A percentile compares a stretch with the other conserved stretches of the same genome.
These are phyloP conservation scores for Podospora pseudopauciseta DNA, from an alignment of 495 filamentous ascomycete genomes.

Conservation along the genomic window DNA sequence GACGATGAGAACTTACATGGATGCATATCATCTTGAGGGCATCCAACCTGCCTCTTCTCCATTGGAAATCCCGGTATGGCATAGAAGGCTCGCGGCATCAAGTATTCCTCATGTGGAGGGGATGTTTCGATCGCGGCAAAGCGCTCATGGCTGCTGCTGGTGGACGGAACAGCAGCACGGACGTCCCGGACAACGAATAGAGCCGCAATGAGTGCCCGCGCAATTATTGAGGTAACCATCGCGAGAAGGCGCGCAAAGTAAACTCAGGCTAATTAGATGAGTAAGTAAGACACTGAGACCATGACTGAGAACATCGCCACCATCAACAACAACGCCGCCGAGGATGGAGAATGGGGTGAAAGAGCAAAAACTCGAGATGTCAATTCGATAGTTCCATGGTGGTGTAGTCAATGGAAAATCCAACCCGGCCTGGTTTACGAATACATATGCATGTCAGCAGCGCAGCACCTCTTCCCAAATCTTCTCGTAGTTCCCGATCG, in stretches of 20 bases:
- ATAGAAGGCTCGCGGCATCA: constrained; percentile 9
- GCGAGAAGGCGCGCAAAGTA: background rate
- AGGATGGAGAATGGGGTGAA: background rate
- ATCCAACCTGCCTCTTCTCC: background rate
- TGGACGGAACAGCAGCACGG: background rate
- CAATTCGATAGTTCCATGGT: background rate
- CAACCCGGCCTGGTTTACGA: background rate
- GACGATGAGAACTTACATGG: constrained; percentile 5
- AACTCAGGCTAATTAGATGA: background rate
- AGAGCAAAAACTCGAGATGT: background rate
- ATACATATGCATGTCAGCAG: background rate
- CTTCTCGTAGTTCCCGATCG: background rate
- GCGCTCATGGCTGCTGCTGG: background rate
- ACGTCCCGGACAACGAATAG: background rate
- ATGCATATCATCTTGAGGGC: background rate
- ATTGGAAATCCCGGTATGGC: background rate
- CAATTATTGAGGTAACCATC: background rate
- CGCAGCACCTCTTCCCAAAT: background rate
- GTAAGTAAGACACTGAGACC: background rate
- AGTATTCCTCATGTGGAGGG: background rate
- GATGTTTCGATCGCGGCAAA: background rate
- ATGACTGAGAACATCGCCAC: background rate
- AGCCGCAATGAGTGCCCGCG: background rate
- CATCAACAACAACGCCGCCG: background rate
- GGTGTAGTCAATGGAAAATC: background rate